Conservation (phyloP, 2,329 filamentous ascomycete species). For the Sporothrix globosa region DNA sequence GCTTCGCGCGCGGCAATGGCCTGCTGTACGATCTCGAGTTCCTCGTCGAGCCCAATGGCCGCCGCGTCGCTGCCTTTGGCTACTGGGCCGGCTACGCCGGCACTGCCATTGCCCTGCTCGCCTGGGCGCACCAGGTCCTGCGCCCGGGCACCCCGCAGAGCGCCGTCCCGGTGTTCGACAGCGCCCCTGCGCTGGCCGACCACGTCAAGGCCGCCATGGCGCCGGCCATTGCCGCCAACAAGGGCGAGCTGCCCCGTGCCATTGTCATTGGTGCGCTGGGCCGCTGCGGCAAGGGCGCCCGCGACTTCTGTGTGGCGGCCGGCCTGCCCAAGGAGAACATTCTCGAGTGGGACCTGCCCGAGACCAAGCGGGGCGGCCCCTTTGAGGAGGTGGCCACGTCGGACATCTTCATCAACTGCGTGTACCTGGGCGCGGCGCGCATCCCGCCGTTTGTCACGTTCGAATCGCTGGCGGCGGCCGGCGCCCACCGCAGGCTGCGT, state of each 20-base stretch:
- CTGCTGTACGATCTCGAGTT: constrained; percentile 87
- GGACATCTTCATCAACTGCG: constrained; percentile 84
- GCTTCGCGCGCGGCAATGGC: constrained; percentile 76
- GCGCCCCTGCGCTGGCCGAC: constrained; percentile 64
- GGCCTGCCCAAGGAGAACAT: constrained; percentile 73
- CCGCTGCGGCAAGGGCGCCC: constrained; percentile 81
- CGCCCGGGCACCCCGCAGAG: constrained; percentile 46
- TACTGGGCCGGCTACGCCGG: constrained; percentile 78
- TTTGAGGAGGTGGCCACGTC: constrained; percentile 76
- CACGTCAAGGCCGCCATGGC: constrained; percentile 74
- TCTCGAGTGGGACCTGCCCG: constrained; percentile 71
- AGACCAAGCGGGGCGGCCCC: constrained; percentile 76
- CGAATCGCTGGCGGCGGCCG: constrained; percentile 66
- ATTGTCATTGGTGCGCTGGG: constrained; percentile 85
- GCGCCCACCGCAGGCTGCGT: constrained; percentile 70
- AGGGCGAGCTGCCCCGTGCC: constrained; percentile 69
- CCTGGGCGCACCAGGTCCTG: constrained; percentile 80
- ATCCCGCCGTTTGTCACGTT: constrained; percentile 81
- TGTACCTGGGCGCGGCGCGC: constrained; percentile 70
- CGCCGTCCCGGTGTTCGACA: constrained; percentile 29
- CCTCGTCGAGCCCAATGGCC: constrained; percentile 68
- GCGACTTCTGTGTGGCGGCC: constrained; percentile 75
- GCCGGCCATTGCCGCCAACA: constrained; percentile 61
- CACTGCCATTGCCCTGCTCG: constrained; percentile 73
- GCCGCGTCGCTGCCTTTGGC: constrained; percentile 72